Conservation (phyloP, 768 basidiomycete genomes). For the Termitomyces sp. region DNA sequence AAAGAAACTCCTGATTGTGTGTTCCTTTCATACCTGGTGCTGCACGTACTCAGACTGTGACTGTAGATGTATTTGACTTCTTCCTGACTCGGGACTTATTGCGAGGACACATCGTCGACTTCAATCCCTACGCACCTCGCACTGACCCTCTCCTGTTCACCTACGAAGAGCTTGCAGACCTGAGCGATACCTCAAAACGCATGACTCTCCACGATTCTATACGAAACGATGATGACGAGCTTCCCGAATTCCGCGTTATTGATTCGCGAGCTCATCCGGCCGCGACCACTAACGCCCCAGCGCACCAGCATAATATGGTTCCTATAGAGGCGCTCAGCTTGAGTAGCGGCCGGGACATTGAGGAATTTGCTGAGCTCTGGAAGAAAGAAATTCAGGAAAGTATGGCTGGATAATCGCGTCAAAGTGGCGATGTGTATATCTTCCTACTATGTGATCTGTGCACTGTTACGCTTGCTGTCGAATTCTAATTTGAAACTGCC, state of each 20-base stretch:
- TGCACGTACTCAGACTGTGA: background rate
- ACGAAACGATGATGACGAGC: background rate
- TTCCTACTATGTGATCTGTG: background rate
- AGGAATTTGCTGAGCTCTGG: constrained; percentile 72
- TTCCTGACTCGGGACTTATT: constrained; percentile 80
- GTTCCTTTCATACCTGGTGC: constrained; percentile 22
- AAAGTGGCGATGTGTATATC: background rate
- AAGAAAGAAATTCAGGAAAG: constrained; percentile 48
- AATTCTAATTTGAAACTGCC: background rate
- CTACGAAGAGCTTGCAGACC: constrained; percentile 66
- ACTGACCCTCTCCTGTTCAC: constrained; percentile 90
- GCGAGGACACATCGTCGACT: constrained; percentile 82
- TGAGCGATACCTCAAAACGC: constrained; percentile 25
- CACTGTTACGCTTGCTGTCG: background rate
- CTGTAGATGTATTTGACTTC: constrained; percentile 79
- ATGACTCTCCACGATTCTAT: background rate
- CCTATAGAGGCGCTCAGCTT: constrained; percentile 86
- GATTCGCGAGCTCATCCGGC: constrained; percentile 74
- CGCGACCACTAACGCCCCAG: constrained; percentile 65
- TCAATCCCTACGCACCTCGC: constrained; percentile 82
- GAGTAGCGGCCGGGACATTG: constrained; percentile 68
- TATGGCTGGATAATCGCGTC: constrained; percentile 14
- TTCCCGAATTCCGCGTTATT: constrained; percentile 61
- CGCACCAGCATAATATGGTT: constrained; percentile 85
- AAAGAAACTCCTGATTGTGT: constrained; percentile 61